These are phyloP conservation scores for Leccinum subgranulosum DNA, from an alignment of 768 basidiomycete genomes.

Conservation along the genomic window DNA sequence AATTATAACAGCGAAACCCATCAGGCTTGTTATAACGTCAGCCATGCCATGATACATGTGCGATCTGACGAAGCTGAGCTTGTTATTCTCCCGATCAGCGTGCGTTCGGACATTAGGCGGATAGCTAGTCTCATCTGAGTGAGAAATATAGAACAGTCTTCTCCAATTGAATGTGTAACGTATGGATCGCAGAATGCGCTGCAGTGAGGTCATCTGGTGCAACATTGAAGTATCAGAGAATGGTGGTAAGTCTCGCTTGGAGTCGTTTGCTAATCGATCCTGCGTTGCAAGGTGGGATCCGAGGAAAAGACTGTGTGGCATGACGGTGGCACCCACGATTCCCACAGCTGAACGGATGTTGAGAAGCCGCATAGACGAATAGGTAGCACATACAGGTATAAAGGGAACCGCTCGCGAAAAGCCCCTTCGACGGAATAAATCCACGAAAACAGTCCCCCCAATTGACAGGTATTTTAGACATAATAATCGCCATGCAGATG, in stretches of 20 bases:
- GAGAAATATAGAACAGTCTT: constrained; percentile 25
- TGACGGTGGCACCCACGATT: constrained; percentile 81
- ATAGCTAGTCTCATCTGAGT: constrained; percentile 17
- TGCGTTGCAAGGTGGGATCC: constrained; percentile 86
- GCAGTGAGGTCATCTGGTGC: constrained; percentile 21
- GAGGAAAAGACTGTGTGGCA: constrained; percentile 92
- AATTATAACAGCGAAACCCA: constrained; percentile 85
- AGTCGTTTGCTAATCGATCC: constrained; percentile 52
- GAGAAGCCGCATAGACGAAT: constrained; percentile 8
- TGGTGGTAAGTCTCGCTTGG: constrained; percentile 18
- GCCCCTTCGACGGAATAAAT: constrained; percentile 66
- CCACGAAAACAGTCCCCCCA: constrained; percentile 77
- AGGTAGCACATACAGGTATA: constrained; percentile 56
- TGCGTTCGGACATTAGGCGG: constrained; percentile 40
- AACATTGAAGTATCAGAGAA: neutral
- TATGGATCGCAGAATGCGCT: constrained; percentile 12
- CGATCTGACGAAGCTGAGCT: constrained; percentile 50
- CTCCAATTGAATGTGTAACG: constrained; percentile 7
- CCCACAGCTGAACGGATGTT: constrained; percentile 51
- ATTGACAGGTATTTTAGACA: constrained; percentile 63
- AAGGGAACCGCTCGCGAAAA: constrained; percentile 54
- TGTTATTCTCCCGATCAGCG: constrained; percentile 54
- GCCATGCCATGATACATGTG: constrained; percentile 65
- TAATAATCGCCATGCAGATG: constrained; percentile 73
- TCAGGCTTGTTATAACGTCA: constrained; percentile 65